Base-by-base conservation (phyloP, 495 filamentous ascomycete genomes). In the Rusavskia elegans region DNA sequence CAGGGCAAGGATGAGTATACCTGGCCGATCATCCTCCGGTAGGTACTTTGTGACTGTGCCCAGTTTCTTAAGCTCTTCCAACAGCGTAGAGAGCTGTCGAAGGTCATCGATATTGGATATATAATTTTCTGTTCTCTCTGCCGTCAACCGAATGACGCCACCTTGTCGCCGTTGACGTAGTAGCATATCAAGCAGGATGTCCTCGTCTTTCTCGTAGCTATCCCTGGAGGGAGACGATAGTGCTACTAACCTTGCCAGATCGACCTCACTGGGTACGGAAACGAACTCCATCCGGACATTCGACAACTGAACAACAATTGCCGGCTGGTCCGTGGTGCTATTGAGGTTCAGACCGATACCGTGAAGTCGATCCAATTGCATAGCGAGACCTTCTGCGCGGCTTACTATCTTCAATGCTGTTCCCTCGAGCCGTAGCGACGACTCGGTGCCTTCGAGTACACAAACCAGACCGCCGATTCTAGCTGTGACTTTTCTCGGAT, bases 11-110 rank as follows among this genome's bases (percentile, higher is more conserved):
- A 82, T 89, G 35, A 99, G 66, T 27, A 97, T 68, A 0, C 93
- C 93, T 14, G 93, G 93, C 0, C 92, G 80, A 55, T 96, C 90
- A 67, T 97, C 93, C 61, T 97, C 89, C 0, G 93, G 89, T 5
- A 99, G 72, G 60, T 97, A 96, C 60, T 95, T 96, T 13, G 92
- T 78, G 25, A 97, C 88, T 7, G 80, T 92, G 11, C 88, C 84
- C 6, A 97, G 69, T 57, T 81, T 82, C 14, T 83, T 73, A 35
- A 97, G 53, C 60, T 99, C 93, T 40, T 84, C 79, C 1, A 74
- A 79, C 6, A 99, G 72, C 17, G 71, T 71, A n/a, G 80, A 70
- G 7, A 99, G 66, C 40, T 73, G 72, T 17, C 71, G 64, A 13
- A 94, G 60, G 41, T 81, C 77, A 30, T 77, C 69, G 11, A 84